These are phyloP conservation scores for Wickerhamomyces pijperi DNA, from an alignment of 805 yeast species.

Conservation along the genomic window DNA sequence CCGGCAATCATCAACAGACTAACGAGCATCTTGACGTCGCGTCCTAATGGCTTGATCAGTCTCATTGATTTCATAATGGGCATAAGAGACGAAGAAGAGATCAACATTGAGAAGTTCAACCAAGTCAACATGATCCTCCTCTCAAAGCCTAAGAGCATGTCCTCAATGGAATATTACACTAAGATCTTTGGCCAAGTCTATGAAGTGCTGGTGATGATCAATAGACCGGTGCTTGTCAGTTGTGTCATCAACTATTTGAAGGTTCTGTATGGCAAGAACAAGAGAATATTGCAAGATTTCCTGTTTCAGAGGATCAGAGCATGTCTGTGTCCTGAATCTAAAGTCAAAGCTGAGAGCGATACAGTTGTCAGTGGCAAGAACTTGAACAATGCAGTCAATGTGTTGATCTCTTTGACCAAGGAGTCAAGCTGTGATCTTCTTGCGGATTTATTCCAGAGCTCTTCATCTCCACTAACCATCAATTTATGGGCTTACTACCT, in stretches of 20 bases:
- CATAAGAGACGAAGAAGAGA: slow-evolving; percentile 57
- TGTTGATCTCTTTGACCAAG: slow-evolving; percentile 50
- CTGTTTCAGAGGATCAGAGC: slow-evolving; percentile 40
- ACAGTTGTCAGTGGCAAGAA: slow-evolving; percentile 32
- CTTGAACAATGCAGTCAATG: slow-evolving; percentile 54
- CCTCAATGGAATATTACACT: slow-evolving; percentile 39
- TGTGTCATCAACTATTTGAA: slow-evolving; percentile 46
- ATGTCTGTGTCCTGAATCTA: slow-evolving; percentile 34
- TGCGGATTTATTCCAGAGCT: slow-evolving; percentile 17
- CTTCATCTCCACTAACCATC: slow-evolving; percentile 16
- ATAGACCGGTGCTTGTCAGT: slow-evolving; percentile 49
- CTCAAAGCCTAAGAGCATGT: slow-evolving; percentile 44
- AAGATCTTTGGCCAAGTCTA: slow-evolving; percentile 56
- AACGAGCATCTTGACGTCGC: slow-evolving; percentile 39
- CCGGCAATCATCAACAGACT: slow-evolving; percentile 36
- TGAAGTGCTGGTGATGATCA: slow-evolving; percentile 42
- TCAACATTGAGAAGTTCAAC: slow-evolving; percentile 54
- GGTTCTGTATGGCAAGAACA: slow-evolving; percentile 38
- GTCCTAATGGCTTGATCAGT: slow-evolving; percentile 63
- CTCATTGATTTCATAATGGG: slow-evolving; percentile 72
- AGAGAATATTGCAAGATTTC: slow-evolving; percentile 44
- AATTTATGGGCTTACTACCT: slow-evolving; percentile 27
- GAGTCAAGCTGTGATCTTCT: slow-evolving; percentile 26
- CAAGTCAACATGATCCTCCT: slow-evolving; percentile 57
- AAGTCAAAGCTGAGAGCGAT: slow-evolving; percentile 7